phyloP scores from a whole-genome alignment of 352 stramenopile genomes.

The Albugo candida region DNA sequence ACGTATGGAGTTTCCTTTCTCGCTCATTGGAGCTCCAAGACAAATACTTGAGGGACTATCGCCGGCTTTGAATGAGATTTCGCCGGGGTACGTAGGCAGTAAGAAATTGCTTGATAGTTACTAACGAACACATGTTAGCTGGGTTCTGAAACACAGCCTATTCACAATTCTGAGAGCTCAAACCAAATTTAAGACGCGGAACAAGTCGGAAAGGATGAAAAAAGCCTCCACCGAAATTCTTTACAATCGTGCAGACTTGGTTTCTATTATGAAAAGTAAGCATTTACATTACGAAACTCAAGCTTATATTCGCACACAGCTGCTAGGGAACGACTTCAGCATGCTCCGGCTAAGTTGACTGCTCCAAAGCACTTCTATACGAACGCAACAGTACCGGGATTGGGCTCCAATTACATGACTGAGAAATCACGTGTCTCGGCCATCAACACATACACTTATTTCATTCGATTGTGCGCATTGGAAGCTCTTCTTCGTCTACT shows the following conservation, averaged over 20 bases:
- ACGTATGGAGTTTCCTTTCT: constrained; percentile 55
- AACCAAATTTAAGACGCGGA: constrained; percentile 69
- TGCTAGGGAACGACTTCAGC: no score
- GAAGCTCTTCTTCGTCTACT: constrained; percentile 23
- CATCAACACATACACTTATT: constrained; percentile 62
- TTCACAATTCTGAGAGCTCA: constrained; percentile 84
- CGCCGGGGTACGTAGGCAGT: constrained; percentile 21
- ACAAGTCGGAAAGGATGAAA: constrained; percentile 42
- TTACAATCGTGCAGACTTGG: no score
- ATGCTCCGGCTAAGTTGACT: constrained; percentile 10
- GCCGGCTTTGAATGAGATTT: constrained; percentile 68
- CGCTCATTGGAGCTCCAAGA: constrained; percentile 47
- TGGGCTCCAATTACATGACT: constrained; percentile 78
- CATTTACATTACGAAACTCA: background rate
- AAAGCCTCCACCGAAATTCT: constrained; percentile 51
- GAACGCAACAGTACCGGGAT: constrained; percentile 34
- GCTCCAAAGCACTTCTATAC: constrained; percentile 50
- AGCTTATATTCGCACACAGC: background rate
- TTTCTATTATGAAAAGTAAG: constrained; percentile 63
- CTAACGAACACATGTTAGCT: constrained; percentile 33
- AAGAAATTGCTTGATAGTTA: no score
- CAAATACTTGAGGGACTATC: constrained; percentile 66
- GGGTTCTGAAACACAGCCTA: constrained; percentile 78
- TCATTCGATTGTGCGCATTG: constrained; percentile 61
- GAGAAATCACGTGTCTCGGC: constrained; percentile 30